Percentiles rank a stretch among this genome's conserved stretches.
These are phyloP conservation scores for Cyclocybe aegerita DNA, from an alignment of 768 basidiomycete genomes.

Conservation along the genomic window DNA sequence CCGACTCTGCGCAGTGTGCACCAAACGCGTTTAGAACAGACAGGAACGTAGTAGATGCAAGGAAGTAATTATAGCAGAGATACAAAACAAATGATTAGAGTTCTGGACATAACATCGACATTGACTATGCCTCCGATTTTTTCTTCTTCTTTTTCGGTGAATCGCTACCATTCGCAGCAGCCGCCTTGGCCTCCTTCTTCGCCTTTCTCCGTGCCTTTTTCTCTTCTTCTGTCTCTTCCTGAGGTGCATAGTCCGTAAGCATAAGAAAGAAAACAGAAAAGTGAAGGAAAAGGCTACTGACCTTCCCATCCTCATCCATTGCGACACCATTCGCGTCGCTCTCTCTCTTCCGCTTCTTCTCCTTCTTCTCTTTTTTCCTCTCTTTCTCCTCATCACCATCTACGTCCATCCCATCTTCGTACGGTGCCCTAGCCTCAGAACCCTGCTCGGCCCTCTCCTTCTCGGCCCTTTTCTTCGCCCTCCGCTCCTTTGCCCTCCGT, in stretches of 20 bases:
- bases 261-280: slow-evolving; percentile 6
- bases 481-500: slow-evolving; percentile 71
- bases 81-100: slow-evolving; percentile 15
- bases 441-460: slow-evolving; percentile 31
- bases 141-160: slow-evolving; percentile 61
- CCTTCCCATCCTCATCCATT: slow-evolving; percentile 37
- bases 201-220: slow-evolving; percentile 79
- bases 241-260: slow-evolving; percentile 5
- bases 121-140: slow-evolving; percentile 40
- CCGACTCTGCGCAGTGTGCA: no score
- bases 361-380: slow-evolving; percentile 40
- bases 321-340: slow-evolving; percentile 20
- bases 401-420: slow-evolving; percentile 41
- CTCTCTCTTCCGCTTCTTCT: slow-evolving; percentile 44
- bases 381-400: slow-evolving; percentile 39
- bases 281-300: slow-evolving; percentile 20
- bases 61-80: slow-evolving; percentile 19
- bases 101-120: slow-evolving; percentile 12
- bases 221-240: slow-evolving; percentile 81
- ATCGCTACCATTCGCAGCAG: slow-evolving; percentile 21
- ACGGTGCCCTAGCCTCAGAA: slow-evolving; percentile 28
- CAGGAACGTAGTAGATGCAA: slow-evolving; percentile 4
- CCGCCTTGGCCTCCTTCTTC: slow-evolving; percentile 72
- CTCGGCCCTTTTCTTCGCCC: slow-evolving; percentile 66
- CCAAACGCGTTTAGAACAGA: no score